These are phyloP conservation scores for Chrysoporthe cubensis DNA, from an alignment of 2,329 filamentous ascomycete genomes.

Conservation along the genomic window DNA sequence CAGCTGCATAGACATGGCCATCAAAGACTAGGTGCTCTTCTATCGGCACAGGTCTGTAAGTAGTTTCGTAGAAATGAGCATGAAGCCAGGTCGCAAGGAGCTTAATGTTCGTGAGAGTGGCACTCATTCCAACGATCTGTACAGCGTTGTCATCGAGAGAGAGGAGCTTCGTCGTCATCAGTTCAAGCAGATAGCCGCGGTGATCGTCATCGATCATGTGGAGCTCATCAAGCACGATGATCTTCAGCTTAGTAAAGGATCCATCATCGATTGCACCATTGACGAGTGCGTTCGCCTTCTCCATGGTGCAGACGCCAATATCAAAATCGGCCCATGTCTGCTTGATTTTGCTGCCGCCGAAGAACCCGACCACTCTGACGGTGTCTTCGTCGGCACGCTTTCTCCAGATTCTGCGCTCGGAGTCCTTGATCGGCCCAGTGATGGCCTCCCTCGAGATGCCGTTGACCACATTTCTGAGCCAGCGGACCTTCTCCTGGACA, in stretches of 20 bases:
- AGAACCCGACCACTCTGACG: conserved; percentile 72
- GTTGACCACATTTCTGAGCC: conserved; percentile 70
- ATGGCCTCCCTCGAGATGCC: conserved; percentile 53
- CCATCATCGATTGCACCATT: conserved; percentile 75
- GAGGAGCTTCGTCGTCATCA: conserved; percentile 75
- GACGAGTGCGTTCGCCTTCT: conserved; percentile 78
- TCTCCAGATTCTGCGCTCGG: conserved; percentile 52
- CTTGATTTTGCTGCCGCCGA: conserved; percentile 71
- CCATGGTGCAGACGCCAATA: conserved; percentile 78
- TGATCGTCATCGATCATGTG: conserved; percentile 81
- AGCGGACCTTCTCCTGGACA: conserved; percentile 78
- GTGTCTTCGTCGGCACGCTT: conserved; percentile 59
- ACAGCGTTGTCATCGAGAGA: conserved; percentile 64
- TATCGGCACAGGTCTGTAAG: conserved; percentile 75
- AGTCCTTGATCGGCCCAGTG: conserved; percentile 38
- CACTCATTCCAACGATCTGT: conserved; percentile 80
- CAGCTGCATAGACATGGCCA: conserved; percentile 66
- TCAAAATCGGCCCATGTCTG: conserved; percentile 75
- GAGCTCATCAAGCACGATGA: conserved; percentile 77
- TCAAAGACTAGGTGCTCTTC: conserved; percentile 76
- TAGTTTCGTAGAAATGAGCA: conserved; percentile 73
- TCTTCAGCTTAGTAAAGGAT: conserved; percentile 64
- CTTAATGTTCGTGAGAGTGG: conserved; percentile 76
- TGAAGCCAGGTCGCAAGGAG: conserved; percentile 71
- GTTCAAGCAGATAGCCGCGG: conserved; percentile 74